Base-by-base conservation (phyloP, 768 basidiomycete genomes). In the Podaxis sp. region DNA sequence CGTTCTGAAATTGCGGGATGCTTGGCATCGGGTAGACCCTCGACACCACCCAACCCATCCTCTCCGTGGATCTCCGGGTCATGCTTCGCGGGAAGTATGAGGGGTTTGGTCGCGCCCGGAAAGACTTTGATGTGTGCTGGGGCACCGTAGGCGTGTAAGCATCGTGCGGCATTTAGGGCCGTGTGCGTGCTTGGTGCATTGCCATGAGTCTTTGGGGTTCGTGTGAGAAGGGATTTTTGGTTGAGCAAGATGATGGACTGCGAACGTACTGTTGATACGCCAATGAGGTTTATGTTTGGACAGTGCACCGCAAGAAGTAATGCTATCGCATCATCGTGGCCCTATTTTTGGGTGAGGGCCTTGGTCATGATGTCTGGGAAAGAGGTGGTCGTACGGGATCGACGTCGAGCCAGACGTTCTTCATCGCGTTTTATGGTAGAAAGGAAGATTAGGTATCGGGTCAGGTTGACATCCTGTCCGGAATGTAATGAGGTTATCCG, bases 281-380 rank as follows among this genome's bases (percentile, higher is more conserved):
- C 94, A 5, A 94, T 74, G 19, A 96, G 83, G 40, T 81, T 73
- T 60, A 94, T 81, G 63, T 87, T 80, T 1, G 82, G 79, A 12
- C 81, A 80, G 66, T 92, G 85, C 4, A 90, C 70, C 3, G 91
- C 92, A 8, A 95, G 75, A 70, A 96, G 76, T 55, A 96, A 87
- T 2, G 92, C 93, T 11, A 86, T 87, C 4, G 91, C 94, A 76
- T 96, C 94, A 68, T 96, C 94, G 68, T 96, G 94, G 13, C 94
- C 93, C 91, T 93, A 59, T n/a, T 43, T 40, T 2, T 36, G 17
- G 24, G 19, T 55, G 11, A 22, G 38, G 17, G 24, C 12, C 7
- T 2, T 55, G 19, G 13, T n/a, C 11, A 38, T 54, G 41, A 24
- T 13, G 24, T 43, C 27, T 47, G 54, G 29, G 24, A n/a, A 29